Base-by-base conservation (phyloP, 2,329 filamentous ascomycete species). In the Aspergillus oerlinghausenensis region DNA sequence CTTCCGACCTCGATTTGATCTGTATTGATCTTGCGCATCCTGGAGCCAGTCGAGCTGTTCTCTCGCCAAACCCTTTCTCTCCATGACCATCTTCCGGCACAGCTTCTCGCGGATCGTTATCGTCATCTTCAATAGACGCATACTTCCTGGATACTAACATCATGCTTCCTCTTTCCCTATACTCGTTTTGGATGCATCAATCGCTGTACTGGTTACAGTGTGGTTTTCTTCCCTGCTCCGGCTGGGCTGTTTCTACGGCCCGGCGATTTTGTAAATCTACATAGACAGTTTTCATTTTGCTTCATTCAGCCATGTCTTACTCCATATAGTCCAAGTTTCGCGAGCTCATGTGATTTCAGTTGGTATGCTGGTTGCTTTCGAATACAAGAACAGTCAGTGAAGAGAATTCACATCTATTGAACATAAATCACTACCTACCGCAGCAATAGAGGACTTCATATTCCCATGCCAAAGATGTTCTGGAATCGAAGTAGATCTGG, bases 161-260 rank as follows among this genome's bases (percentile, higher is more conserved):
- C 50, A 35, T 26, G 26, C 19, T 19, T 40, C 17, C 43, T 45
- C 50, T 6, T 8, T 28, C 21, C 23, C 17, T 26, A 21, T 51
- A 17, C 32, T 43, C 26, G 43, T 23, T 25, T 45, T 14, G 1
- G 21, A 47, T 23, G 21, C 19, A 47, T 47, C 21, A 26, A 48
- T 26, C 54, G 40, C 57, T 62, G 58, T 63, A 61, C 62, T 63
- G 63, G 63, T 54, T 62, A 62, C 55, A 58, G 60, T 56, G 58
- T 45, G 53, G 38, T 55, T 54, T 42, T 57, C 50, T 54, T 14
- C 35, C 60, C 9, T 29, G 28, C 28, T 40, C 52, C 35, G 50
- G 49, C 26, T 45, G 32, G 21, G 50, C 47, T 56, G 32, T 26
- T 54, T 51, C 49, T 40, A 26, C 35, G 48, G 50, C 3, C 17